phyloP scores from a whole-genome alignment of 257 asterid genomes.

The Nicotiana undulata region DNA sequence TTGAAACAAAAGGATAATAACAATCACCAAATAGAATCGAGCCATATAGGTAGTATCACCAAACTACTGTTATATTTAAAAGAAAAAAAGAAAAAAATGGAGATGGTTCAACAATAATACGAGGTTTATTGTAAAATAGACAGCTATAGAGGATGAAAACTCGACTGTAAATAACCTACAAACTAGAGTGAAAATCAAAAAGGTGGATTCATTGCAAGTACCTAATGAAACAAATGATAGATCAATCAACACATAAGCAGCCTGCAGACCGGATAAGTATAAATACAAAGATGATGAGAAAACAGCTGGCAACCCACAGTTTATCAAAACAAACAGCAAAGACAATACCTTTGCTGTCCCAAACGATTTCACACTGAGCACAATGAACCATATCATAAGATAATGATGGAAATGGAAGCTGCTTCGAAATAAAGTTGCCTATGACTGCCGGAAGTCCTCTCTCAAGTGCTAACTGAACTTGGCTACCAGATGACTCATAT shows the following conservation, averaged over 20 bases:
- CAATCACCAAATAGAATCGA: not conserved
- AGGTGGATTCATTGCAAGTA: not conserved
- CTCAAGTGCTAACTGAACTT: constrained; percentile 94
- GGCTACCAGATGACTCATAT: constrained; percentile 93
- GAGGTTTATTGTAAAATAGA: not conserved
- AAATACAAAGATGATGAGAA: not conserved
- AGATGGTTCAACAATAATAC: not conserved
- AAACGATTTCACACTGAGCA: constrained; percentile 82
- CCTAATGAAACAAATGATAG: not conserved
- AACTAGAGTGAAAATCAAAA: not conserved
- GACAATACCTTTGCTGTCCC: constrained; percentile 79
- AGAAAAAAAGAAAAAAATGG: not conserved
- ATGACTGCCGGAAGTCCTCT: constrained; percentile 98
- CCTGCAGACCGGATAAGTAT: not conserved
- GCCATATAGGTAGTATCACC: not conserved
- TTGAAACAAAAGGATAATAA: not conserved
- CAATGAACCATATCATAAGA: constrained; percentile 98
- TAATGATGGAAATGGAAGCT: constrained; percentile 86
- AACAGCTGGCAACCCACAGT: not conserved
- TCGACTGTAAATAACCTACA: not conserved
- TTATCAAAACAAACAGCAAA: not conserved
- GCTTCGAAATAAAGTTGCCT: constrained; percentile 73
- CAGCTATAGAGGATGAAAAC: not conserved
- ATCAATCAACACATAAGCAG: not conserved
- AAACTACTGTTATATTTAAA: not conserved